These are phyloP conservation scores for Rhodotorula sp. DNA, from an alignment of 1,284 basidiomycete species.

Conservation along the genomic window DNA sequence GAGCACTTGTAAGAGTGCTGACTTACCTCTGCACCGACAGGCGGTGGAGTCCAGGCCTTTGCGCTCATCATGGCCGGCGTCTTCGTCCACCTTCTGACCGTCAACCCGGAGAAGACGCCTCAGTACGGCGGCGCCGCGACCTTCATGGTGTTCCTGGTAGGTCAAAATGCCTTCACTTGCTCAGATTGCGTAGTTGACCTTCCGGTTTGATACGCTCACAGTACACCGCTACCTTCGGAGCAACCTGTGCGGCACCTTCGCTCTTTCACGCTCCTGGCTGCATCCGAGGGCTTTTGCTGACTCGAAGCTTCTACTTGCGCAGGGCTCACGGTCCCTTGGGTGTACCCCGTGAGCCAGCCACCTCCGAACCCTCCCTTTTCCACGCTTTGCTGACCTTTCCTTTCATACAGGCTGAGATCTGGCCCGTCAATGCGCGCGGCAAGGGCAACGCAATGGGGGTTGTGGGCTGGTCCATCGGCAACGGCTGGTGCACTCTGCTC, in stretches of 20 bases:
- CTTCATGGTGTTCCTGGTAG: constrained; percentile 6
- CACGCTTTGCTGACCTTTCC: neutral
- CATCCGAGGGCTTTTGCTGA: neutral
- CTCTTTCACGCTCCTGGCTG: neutral
- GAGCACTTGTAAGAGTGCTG: neutral
- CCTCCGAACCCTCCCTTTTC: neutral
- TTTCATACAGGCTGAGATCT: constrained; percentile 2
- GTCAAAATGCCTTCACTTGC: neutral
- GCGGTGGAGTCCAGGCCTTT: constrained; percentile 5
- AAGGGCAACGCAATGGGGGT: constrained; percentile 9
- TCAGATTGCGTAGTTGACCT: neutral
- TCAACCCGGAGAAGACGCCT: constrained; percentile 9
- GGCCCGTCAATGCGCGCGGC: constrained; percentile 6
- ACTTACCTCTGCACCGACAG: neutral
- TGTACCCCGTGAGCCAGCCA: neutral
- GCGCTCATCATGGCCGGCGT: constrained; percentile 13
- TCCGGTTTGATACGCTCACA: neutral
- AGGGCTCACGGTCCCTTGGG: constrained; percentile 12
- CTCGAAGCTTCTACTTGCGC: neutral
- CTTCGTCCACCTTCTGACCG: constrained; percentile 7
- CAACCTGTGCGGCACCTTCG: neutral
- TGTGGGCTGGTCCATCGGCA: constrained; percentile 9
- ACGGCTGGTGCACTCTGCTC: constrained; percentile 11
- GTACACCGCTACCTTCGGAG: constrained; percentile 10
- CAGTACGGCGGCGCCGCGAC: constrained; percentile 6